Conservation (phyloP, 768 basidiomycete genomes). For the Tylopilus subfusipes region DNA sequence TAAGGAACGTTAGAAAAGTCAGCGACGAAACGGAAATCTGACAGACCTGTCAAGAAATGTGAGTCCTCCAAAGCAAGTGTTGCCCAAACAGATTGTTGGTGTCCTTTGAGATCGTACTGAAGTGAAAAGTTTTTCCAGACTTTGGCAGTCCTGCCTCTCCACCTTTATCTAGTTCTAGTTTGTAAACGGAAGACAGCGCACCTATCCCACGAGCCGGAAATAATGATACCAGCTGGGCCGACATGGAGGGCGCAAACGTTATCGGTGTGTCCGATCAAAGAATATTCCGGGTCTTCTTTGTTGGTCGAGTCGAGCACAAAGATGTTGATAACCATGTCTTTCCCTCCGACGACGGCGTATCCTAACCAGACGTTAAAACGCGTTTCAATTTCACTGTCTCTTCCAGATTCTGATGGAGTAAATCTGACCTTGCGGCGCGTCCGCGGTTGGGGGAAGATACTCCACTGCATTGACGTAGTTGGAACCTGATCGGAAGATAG, state of each 20-base stretch:
- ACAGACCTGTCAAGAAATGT: conserved; percentile 75
- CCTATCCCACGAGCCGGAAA: conserved; percentile 98
- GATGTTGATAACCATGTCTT: conserved; percentile 84
- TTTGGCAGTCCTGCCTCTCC: conserved; percentile 72
- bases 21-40: conserved; percentile 10
- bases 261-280: conserved; percentile 82
- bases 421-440: conserved; percentile 64
- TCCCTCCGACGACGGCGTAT: conserved; percentile 82
- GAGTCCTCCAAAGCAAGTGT: conserved; percentile 77
- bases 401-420: neutral
- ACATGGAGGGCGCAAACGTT: conserved; percentile 87
- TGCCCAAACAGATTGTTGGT: conserved; percentile 92
- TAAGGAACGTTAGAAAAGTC: conserved; percentile 29
- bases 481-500: conserved; percentile 59
- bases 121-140: conserved; percentile 83
- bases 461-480: conserved; percentile 81
- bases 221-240: conserved; percentile 65
- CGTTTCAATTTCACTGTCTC: neutral
- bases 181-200: conserved; percentile 36
- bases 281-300: conserved; percentile 73
- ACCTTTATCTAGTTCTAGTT: neutral
- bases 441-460: conserved; percentile 65
- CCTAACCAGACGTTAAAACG: conserved; percentile 44
- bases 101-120: conserved; percentile 73
- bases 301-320: conserved; percentile 58